Evolutionary conservation across 2,329 filamentous ascomycete genomes (phyloP).

Genomic region (Alternaria consortialis): DNA sequence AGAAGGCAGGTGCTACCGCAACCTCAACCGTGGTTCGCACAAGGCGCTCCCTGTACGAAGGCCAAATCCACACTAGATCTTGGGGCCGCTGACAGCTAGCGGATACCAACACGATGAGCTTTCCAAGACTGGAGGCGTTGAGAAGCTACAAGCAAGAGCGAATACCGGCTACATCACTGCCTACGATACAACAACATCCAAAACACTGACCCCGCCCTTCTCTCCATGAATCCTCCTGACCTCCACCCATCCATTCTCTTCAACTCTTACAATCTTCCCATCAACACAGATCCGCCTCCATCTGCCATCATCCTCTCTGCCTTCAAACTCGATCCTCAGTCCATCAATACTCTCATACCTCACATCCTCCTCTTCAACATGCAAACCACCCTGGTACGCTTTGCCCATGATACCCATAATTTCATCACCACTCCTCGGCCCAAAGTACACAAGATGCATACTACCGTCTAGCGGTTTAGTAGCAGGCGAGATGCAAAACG

Average conservation of each 20-base stretch:
- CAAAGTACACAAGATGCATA: slow-evolving; percentile 79
- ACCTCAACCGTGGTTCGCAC: not conserved
- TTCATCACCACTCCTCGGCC: slow-evolving; percentile 68
- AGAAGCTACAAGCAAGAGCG: not conserved
- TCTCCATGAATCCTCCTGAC: slow-evolving; percentile 61
- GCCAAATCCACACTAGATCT: too few species aligned
- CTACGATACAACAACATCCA: slow-evolving; percentile 46
- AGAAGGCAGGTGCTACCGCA: not conserved
- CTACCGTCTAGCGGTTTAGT: slow-evolving; percentile 75
- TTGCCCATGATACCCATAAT: slow-evolving; percentile 79
- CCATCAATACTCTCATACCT: slow-evolving; percentile 76
- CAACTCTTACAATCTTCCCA: slow-evolving; percentile 82
- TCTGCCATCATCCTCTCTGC: slow-evolving; percentile 68
- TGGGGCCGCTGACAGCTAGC: too few species aligned
- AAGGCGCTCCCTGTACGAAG: too few species aligned
- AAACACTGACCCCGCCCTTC: slow-evolving; percentile 55
- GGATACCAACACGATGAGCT: too few species aligned
- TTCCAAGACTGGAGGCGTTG: not conserved
- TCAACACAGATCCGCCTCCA: slow-evolving; percentile 94
- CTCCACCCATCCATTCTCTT: slow-evolving; percentile 74
- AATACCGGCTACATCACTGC: not conserved
- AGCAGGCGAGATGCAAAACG: slow-evolving; percentile 81
- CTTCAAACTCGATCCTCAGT: slow-evolving; percentile 69
- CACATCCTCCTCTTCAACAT: slow-evolving; percentile 65
- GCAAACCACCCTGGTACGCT: slow-evolving; percentile 66